phyloP scores from a whole-genome alignment of 306 rosid species.

The Adenanthera pavonina region DNA sequence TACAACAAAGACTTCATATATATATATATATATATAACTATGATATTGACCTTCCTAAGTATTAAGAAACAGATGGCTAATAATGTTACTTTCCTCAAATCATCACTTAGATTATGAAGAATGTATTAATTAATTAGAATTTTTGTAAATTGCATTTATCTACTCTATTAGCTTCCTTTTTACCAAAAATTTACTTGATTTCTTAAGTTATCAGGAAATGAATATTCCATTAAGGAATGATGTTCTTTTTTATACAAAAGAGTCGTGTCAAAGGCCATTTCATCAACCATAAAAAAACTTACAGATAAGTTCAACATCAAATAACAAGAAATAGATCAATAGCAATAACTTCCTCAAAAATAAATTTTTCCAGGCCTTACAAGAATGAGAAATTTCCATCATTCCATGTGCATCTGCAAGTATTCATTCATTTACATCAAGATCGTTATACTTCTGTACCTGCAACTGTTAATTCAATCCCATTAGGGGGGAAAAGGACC shows the following conservation, averaged over 20 bases:
- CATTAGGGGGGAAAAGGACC: neutral
- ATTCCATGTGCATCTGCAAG: slow-evolving; percentile 6
- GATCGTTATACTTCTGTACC: neutral
- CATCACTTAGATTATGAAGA: neutral
- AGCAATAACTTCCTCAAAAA: neutral
- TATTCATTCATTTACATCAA: slow-evolving; percentile 17
- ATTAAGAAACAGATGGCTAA: neutral
- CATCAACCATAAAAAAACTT: neutral
- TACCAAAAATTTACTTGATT: neutral
- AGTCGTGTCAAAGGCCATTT: neutral
- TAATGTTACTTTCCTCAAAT: neutral
- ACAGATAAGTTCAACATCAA: neutral
- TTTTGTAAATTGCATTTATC: neutral
- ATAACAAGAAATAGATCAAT: neutral
- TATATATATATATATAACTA: neutral
- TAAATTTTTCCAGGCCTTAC: slow-evolving; percentile 11
- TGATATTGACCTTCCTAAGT: neutral
- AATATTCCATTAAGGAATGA: neutral
- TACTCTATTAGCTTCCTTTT: neutral
- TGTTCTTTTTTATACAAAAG: neutral
- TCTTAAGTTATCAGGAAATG: neutral
- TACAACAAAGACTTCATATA: neutral
- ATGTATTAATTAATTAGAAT: neutral
- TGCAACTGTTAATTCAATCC: neutral
- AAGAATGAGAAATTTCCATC: neutral